Evolutionary conservation across 2,329 filamentous ascomycete genomes (phyloP), one percentile per base, ranked within the genome.

Genomic region (Teratosphaeriaceae sp.): DNA sequence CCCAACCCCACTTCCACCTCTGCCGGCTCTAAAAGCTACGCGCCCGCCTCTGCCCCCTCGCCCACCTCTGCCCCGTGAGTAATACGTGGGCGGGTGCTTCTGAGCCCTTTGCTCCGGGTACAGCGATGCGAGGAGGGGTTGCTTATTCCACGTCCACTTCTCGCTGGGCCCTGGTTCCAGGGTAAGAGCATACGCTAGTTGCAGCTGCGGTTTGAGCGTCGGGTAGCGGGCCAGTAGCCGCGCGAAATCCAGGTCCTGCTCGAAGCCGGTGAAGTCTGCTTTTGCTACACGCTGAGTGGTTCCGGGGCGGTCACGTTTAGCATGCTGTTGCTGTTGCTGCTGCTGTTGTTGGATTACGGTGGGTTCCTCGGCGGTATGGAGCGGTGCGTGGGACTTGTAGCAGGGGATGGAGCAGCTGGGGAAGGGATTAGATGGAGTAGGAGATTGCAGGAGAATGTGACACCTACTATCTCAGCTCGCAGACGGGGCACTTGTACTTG

Each of bases 401-500:
- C 65, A 67, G 30, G 51, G 44, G 16, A 66, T 50, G 3, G 64
- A 67, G 53, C 64, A 67, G 50, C 62, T 65, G 1, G 16, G 20
- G 3, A 7, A 55, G 43, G n/a, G 38, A 19, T 22, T 27, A 43
- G 19, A 40, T 15, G 16, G 16, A 9, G 5, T 21, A 40, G 19
- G 34, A 35, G 13, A 19, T 20, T 23, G n/a, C n/a, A n/a, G n/a
- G n/a, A n/a, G 24, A 9, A 34, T 20, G 35, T 5, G 13, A 35
- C 13, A 19, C 62, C 18, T 56, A 71, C 69, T 72, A 73, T 56
- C 64, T 67, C 23, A 70, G 48, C 45, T 64, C 56, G 52, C 70
- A 73, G 16, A 64, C 62, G n/a, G 69, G 67, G 51, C 70, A 73
- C 59, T 70, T 72, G 63, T 73, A 73, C 54, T 72, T 73, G 37